phyloP scores from a whole-genome alignment of 495 filamentous ascomycete species.

The Neurospora tetraspora region DNA sequence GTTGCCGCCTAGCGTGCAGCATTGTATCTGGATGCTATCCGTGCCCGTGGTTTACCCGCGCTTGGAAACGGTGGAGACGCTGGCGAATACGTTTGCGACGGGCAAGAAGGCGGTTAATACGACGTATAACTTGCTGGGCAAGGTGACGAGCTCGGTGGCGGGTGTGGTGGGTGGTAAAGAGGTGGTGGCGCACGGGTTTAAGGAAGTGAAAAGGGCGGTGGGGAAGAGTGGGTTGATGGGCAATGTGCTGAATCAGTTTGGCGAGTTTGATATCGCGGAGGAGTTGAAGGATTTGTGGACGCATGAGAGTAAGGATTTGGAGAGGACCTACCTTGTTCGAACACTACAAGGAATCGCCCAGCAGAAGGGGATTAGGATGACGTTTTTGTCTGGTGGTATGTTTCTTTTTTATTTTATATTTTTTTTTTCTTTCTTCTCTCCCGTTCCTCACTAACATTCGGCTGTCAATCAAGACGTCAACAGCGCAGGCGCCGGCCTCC shows the following conservation, averaged over 20 bases:
- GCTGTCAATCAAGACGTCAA: slow-evolving; percentile 53
- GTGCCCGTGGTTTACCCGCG: slow-evolving; percentile 88
- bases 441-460: too few species aligned
- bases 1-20: slow-evolving; percentile 86
- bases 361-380: slow-evolving; percentile 91
- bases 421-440: neutral
- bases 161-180: slow-evolving; percentile 92
- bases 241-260: slow-evolving; percentile 85
- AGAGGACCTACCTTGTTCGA: slow-evolving; percentile 91
- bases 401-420: neutral
- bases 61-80: slow-evolving; percentile 77
- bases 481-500: slow-evolving; percentile 81
- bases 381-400: slow-evolving; percentile 52
- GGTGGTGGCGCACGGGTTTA: slow-evolving; percentile 83
- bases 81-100: slow-evolving; percentile 84
- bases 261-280: slow-evolving; percentile 91
- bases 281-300: slow-evolving; percentile 96
- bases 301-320: slow-evolving; percentile 93
- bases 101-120: slow-evolving; percentile 94
- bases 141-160: slow-evolving; percentile 85
- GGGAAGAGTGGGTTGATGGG: slow-evolving; percentile 94
- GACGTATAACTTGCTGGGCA: slow-evolving; percentile 88
- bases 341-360: slow-evolving; percentile 90
- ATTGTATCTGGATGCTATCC: slow-evolving; percentile 90
- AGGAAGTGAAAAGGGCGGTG: slow-evolving; percentile 87